A percentile compares a stretch with the other conserved stretches of the same genome.
phyloP scores from a whole-genome alignment of 1,284 basidiomycete species.

The Abortiporus biennis region DNA sequence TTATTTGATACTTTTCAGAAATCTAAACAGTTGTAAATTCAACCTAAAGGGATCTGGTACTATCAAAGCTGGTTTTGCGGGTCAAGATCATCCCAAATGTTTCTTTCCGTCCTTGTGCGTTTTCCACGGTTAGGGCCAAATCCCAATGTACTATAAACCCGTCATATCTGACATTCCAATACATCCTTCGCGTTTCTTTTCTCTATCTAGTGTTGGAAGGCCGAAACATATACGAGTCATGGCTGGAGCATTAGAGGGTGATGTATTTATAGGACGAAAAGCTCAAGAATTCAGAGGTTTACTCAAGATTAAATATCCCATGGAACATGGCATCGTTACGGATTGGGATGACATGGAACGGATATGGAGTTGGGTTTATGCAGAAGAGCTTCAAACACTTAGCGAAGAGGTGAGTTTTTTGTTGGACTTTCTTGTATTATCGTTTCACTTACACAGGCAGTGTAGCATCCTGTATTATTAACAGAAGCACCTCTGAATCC shows the following conservation, averaged over 20 bases:
- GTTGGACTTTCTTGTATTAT: constrained; percentile 11
- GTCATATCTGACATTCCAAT: constrained; percentile 16
- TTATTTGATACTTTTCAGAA: background rate
- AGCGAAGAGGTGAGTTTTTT: constrained; percentile 80
- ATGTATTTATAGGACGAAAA: constrained; percentile 88
- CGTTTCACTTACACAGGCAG: constrained; percentile 3
- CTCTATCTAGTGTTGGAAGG: constrained; percentile 75
- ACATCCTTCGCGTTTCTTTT: background rate
- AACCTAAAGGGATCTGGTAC: constrained; percentile 82
- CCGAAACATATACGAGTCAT: constrained; percentile 96
- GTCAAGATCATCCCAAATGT: constrained; percentile 96
- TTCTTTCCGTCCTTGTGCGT: constrained; percentile 98
- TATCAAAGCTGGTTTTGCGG: constrained; percentile 97
- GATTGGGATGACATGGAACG: constrained; percentile 99
- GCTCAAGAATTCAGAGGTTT: constrained; percentile 93
- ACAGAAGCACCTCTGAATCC: constrained; percentile 96
- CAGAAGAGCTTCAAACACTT: constrained; percentile 88
- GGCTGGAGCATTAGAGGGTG: constrained; percentile 92
- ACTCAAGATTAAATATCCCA: constrained; percentile 97
- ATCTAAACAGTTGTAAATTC: constrained; percentile 2
- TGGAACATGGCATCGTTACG: constrained; percentile 91
- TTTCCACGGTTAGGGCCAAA: constrained; percentile 30
- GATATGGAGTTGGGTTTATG: constrained; percentile 97
- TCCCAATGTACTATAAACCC: constrained; percentile 18
- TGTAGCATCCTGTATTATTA: constrained; percentile 89